Evolutionary conservation across 2,329 filamentous ascomycete species (phyloP).

Genomic region (Colletotrichum eremochloae): DNA sequence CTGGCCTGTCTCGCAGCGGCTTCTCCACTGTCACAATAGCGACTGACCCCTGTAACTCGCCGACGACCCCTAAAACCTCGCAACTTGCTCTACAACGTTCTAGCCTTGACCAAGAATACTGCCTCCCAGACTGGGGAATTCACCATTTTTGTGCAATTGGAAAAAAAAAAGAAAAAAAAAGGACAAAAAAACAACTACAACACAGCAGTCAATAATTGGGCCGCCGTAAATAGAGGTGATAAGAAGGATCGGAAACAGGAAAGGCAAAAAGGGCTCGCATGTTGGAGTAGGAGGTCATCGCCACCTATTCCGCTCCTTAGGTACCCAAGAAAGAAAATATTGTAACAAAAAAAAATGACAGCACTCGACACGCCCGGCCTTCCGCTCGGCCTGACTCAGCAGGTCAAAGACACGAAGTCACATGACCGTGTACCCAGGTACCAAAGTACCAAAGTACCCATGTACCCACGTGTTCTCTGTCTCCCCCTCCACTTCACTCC

Average conservation of each 20-base stretch:
- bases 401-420: slow-evolving; percentile 42
- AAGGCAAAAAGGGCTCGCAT: too few relatives aligned
- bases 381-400: slow-evolving; percentile 40
- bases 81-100: slow-evolving; percentile 4
- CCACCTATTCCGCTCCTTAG: too few relatives aligned
- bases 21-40: slow-evolving; percentile 29
- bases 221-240: too few relatives aligned
- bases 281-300: too few relatives aligned
- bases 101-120: background rate
- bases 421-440: slow-evolving; percentile 11
- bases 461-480: too few relatives aligned
- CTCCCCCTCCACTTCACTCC: too few relatives aligned
- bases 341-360: background rate
- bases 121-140: background rate
- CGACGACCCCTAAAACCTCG: slow-evolving; percentile 24
- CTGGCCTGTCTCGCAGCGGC: slow-evolving; percentile 23
- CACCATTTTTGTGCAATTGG: too few relatives aligned
- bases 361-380: slow-evolving; percentile 27
- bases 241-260: too few relatives aligned
- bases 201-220: too few relatives aligned
- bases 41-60: background rate
- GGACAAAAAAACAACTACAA: too few relatives aligned
- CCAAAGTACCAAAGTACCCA: background rate
- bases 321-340: too few relatives aligned
- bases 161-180: too few relatives aligned